Conservation (phyloP, 2,329 filamentous ascomycete genomes). For the Penicillium sclerotigenum region DNA sequence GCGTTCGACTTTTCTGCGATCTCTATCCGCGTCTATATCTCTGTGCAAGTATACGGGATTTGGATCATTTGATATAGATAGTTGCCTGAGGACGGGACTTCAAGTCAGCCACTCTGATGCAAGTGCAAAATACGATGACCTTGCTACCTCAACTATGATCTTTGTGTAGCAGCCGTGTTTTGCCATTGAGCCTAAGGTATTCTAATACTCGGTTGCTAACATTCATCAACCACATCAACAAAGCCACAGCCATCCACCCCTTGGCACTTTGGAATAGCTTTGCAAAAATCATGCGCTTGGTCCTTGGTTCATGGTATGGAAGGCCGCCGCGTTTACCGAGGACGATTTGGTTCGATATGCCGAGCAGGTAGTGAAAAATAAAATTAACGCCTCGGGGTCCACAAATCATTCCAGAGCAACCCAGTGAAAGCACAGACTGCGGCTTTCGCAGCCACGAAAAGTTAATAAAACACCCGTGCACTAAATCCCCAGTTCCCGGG, state of each 20-base stretch:
- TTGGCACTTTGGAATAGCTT: neutral
- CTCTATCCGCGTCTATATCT: conserved; percentile 8
- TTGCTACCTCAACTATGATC: neutral
- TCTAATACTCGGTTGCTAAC: neutral
- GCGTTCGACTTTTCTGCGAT: conserved; percentile 15
- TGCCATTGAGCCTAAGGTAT: too few relatives aligned
- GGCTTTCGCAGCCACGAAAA: neutral
- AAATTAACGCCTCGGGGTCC: neutral
- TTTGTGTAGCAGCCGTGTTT: neutral
- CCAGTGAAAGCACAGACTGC: neutral
- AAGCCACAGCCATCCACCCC: neutral
- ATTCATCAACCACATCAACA: neutral
- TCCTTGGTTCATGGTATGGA: neutral
- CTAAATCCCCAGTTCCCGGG: conserved; percentile 12
- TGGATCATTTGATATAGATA: conserved; percentile 12
- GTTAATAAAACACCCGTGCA: neutral
- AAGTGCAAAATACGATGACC: conserved; percentile 15
- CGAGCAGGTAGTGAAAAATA: neutral
- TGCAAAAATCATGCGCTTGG: too few relatives aligned
- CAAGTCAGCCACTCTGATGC: conserved; percentile 6
- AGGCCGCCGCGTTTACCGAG: neutral
- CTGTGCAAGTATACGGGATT: conserved; percentile 14
- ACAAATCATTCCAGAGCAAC: neutral
- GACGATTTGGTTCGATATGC: neutral
- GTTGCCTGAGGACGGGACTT: conserved; percentile 7